Evolutionary conservation across 2,329 filamentous ascomycete genomes (phyloP), one percentile per base, ranked within the genome.

Genomic region (Arthroderma sp.): DNA sequence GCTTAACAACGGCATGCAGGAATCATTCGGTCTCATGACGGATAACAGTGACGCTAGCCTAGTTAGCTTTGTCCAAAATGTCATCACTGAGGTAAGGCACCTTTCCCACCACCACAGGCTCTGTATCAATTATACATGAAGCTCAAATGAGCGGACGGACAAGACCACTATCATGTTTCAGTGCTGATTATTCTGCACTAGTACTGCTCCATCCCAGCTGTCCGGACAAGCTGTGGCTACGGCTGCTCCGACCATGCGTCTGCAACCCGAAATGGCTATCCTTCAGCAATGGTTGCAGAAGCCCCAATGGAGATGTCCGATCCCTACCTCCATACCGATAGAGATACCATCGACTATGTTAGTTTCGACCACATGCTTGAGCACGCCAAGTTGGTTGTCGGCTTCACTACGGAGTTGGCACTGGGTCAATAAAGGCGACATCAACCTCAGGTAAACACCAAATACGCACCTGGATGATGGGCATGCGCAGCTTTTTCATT

Each of bases 311-410:
- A 74, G 45, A 63, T 75, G 58, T 72, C 66, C 45, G 80, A 83
- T 62, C 77, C 78, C 55, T 77, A 80, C 60, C 87, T 88, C 51
- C 83, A 88, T 65, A 78, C 77, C 0, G 80, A 79, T 0, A 74
- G 80, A 48, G 84, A 88, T 58, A 77, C 75, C 56, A 77, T 87
- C 51, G 73, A 82, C 57, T 79, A 77, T 51, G 65, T 88, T 47
- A 79, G 79, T 54, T 94, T 93, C 60, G 79, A 88, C 60, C 87
- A 94, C 63, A 94, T 94, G 86, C 72, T 91, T 31, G 81, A 94
- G 68, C 87, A 94, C 64, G 86, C 85, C 22, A 82, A 79, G 60
- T 74, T 94, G 73, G 91, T 86, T 1, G 70, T 94, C 30, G 84
- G 82, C 4, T 73, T 94, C 54, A 85, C 81, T 4, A 89, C 88